A percentile compares a stretch with the other conserved stretches of the same genome.
Evolutionary conservation across 192 early-diverging fungal species (phyloP).

Genomic region (Backusella tarrabulga): DNA sequence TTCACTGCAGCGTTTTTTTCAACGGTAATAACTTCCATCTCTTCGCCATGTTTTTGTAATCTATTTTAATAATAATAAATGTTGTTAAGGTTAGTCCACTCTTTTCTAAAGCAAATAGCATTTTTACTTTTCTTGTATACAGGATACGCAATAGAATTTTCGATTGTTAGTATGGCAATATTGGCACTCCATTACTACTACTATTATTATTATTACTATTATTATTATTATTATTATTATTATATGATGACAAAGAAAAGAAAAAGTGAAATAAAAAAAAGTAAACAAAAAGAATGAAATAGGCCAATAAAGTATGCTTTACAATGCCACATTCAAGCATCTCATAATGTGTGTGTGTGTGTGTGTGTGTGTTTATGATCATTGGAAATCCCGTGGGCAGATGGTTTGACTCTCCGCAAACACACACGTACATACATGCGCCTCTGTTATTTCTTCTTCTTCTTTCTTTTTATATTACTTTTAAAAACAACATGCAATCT

Average conservation of each 20-base stretch:
- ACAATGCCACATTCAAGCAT: not conserved
- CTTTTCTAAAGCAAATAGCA: not conserved
- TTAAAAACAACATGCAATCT: constrained; percentile 27
- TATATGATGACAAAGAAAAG: not conserved
- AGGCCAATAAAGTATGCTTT: not conserved
- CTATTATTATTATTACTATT: not conserved
- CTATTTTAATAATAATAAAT: not conserved
- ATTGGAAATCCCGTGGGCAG: not conserved
- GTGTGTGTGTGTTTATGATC: too few species aligned
- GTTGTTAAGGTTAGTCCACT: not conserved
- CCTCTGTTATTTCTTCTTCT: not conserved
- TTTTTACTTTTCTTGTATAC: constrained; percentile 26
- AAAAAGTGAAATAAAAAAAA: not conserved
- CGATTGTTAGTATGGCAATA: constrained; percentile 33
- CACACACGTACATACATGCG: not conserved
- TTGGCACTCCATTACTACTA: constrained; percentile 26
- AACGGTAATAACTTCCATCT: not conserved
- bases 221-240: not conserved
- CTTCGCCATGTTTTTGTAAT: not conserved
- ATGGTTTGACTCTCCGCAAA: not conserved
- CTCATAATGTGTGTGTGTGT: not conserved
- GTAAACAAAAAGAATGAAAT: not conserved
- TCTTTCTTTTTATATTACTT: not conserved
- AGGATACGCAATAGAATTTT: constrained; percentile 26
- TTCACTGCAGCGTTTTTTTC: constrained; percentile 21